Evolutionary conservation across 495 filamentous ascomycete genomes (phyloP), one percentile per base, ranked within the genome.

Genomic region (Platismatia glauca): DNA sequence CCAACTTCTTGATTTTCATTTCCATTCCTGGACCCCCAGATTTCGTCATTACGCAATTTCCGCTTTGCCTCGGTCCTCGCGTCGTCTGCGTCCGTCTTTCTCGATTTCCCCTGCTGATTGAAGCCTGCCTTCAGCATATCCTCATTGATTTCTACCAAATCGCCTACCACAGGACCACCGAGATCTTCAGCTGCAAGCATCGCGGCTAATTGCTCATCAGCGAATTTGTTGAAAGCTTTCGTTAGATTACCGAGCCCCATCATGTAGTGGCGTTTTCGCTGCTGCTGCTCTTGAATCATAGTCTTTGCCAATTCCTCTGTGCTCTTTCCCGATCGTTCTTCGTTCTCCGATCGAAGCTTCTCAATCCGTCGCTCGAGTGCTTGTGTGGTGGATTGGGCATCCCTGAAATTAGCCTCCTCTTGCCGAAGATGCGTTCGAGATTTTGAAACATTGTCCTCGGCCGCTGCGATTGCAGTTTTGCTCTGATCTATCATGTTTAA

Each of bases 121-220:
- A 91, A 93, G 2, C 88, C 89, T 12, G 84, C 82, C 59, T 84
- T 82, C 52, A 90, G 74, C 20, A 74, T 79, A 11, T 75, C 76
- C 59, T 84, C 79, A 31, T 84, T 80, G 39, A 92, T 77, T 16
- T 86, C 84, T 60, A 85, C 72, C 50, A 84, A 74, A 65, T 90
- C 86, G 15, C 91, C 91, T 1, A 92, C 89, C 9, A 90, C 85
- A 1, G 91, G 91, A 0, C 91, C 91, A 7, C 91, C 91, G 13
- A 90, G 78, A 68, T 90, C 88, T 75, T 96, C 91, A 0, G 89
- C 89, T 18, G 90, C 90, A 37, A 96, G 76, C 89, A 93, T 91
- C 0, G 81, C 74, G 8, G 87, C 88, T 4, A 96, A 81, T 48
- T 86, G 80, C 20, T 85, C 76, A 61, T 87, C 81, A 22, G 92